Conservation (phyloP, 169 alveolate genomes). For the Plasmodium cynomolgi region DNA sequence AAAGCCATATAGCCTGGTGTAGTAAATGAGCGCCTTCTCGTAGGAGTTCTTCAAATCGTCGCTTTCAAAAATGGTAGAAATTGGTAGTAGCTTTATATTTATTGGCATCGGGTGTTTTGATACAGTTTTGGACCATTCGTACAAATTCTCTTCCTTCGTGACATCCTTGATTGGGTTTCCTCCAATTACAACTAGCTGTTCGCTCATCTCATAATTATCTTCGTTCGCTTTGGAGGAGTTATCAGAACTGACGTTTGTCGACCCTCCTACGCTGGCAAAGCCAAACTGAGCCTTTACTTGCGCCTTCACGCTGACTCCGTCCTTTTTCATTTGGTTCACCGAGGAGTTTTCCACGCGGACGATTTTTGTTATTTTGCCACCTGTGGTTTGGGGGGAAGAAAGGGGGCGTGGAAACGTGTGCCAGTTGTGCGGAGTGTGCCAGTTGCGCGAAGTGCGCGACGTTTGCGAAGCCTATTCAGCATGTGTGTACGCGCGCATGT, state of each 20-base stretch:
- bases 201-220: constrained; percentile 69
- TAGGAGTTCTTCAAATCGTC: constrained; percentile 74
- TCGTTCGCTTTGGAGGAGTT: constrained; percentile 21
- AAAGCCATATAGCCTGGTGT: constrained; percentile 82
- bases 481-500: neutral
- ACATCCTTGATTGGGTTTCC: constrained; percentile 85
- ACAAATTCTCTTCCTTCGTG: constrained; percentile 79
- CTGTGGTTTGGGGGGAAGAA: constrained; percentile 23
- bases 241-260: constrained; percentile 12
- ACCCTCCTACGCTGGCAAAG: constrained; percentile 63
- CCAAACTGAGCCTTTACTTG: constrained; percentile 78
- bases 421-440: neutral
- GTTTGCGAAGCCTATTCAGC: neutral
- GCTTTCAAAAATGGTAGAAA: constrained; percentile 48
- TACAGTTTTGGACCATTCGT: constrained; percentile 81
- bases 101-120: constrained; percentile 85
- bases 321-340: constrained; percentile 76
- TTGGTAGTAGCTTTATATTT: constrained; percentile 76
- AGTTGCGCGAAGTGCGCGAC: neutral
- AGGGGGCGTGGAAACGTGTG: neutral
- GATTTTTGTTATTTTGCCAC: constrained; percentile 88
- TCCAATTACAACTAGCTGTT: constrained; percentile 82
- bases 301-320: constrained; percentile 82
- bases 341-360: constrained; percentile 80
- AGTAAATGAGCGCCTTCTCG: constrained; percentile 83